phyloP scores from a whole-genome alignment of 768 basidiomycete genomes.

The Pholiota molesta region DNA sequence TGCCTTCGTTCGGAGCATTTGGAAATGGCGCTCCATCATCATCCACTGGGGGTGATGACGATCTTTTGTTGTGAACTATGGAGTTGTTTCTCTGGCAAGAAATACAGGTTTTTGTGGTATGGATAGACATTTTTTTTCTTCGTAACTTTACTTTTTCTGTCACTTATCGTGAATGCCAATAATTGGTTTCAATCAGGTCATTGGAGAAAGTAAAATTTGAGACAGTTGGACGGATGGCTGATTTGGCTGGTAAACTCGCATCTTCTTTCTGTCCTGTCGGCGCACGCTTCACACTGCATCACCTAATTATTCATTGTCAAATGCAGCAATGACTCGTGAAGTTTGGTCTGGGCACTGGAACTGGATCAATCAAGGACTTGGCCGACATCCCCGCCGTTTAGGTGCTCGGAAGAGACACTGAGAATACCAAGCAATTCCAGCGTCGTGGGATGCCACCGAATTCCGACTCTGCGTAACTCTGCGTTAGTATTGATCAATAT shows the following conservation, averaged over 20 bases:
- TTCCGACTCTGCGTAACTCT: neutral
- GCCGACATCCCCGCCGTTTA: neutral
- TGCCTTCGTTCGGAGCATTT: slow-evolving; percentile 30
- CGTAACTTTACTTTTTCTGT: neutral
- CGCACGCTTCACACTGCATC: neutral
- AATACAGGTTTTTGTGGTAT: neutral
- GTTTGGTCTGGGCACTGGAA: neutral
- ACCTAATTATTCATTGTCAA: neutral
- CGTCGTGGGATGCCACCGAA: neutral
- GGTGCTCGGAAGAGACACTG: neutral
- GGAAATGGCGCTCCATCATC: slow-evolving; percentile 27
- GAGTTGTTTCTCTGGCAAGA: neutral
- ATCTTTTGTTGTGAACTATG: slow-evolving; percentile 26
- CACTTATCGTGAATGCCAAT: slow-evolving; percentile 2
- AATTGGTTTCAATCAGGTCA: neutral
- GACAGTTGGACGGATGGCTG: too few relatives aligned
- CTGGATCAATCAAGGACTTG: neutral
- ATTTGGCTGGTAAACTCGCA: too few relatives aligned
- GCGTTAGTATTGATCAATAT: neutral
- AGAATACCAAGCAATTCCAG: neutral
- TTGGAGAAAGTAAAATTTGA: too few relatives aligned
- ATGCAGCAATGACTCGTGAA: neutral
- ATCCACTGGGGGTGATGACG: slow-evolving; percentile 27
- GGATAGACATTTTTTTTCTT: slow-evolving; percentile 3
- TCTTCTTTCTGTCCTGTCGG: neutral